Base-by-base conservation (phyloP, 2,329 filamentous ascomycete genomes). In the Volutella citrinella region DNA sequence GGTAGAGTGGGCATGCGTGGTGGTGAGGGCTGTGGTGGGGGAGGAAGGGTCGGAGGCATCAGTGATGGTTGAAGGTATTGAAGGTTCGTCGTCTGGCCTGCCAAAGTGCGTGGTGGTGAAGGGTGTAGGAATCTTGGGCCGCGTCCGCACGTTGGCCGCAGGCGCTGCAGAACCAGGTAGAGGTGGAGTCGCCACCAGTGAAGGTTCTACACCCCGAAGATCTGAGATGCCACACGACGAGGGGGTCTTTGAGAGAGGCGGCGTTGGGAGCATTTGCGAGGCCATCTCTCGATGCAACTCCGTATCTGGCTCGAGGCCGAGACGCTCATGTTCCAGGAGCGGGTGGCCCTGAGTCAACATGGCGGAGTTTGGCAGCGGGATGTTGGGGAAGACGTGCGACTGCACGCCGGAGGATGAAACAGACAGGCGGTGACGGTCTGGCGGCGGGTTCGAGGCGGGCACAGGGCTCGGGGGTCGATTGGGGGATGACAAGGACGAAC, bases 231-330 rank as follows among this genome's bases (percentile, higher is more conserved):
- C n/a, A n/a, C n/a, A n/a, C 38, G 53, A 56, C 21, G 68, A 70
- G 22, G 65, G 63, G 27, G 64, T 57, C 42, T 67, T 60, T 40
- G 76, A 80, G 45, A 64, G 64, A 46, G 76, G 75, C 57, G 77
- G 76, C 46, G 76, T 80, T 52, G 75, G 76, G 59, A 78, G 79
- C 34, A 55, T 47, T 36, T 46, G 68, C 33, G 51, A 45, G 45
- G 48, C 43, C 32, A 34, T 43, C 39, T 46, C 46, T 38, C 52
- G 39, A 35, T 43, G 42, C 34, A 35, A 45, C 38, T 42, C 42
- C 39, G 45, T 43, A 20, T 39, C 40, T 45, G 49, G 35, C 45
- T 42, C 42, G 32, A 42, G 44, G 44, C 33, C 38, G 27, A 40
- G 35, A 43, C 32, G 41, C 42, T 49, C 49, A 40, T 46, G 48